Conservation (phyloP, 805 yeast genomes). For the Sugiyamaella valdiviana region DNA sequence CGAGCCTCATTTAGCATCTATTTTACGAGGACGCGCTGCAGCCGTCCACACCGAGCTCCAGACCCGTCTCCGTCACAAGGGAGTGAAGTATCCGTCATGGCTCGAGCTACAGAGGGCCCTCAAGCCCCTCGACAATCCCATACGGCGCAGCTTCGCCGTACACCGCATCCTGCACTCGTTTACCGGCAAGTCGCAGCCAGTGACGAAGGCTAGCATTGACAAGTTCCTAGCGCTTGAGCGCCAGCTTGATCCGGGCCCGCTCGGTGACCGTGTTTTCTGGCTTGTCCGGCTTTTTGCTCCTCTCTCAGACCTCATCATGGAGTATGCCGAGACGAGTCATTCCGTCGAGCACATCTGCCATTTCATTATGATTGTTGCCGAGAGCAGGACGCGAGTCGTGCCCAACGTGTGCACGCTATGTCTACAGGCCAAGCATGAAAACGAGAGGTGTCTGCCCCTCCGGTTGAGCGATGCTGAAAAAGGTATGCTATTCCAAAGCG, state of each 20-base stretch:
- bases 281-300: constrained; percentile 2
- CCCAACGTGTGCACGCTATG: no score
- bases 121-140: constrained; percentile 8
- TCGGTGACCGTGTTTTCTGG: constrained; percentile 12
- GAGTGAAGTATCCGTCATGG: constrained; percentile 9
- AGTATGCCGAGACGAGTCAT: not conserved
- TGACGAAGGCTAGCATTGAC: not conserved
- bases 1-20: constrained; percentile 7
- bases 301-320: not conserved
- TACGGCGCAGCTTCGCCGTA: constrained; percentile 2
- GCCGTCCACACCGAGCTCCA: constrained; percentile 1
- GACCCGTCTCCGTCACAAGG: not conserved
- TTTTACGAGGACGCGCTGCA: constrained; percentile 7
- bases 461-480: no score
- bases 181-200: not conserved
- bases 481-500: no score
- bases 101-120: constrained; percentile 2
- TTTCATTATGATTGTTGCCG: no score
- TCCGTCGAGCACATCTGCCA: constrained; percentile 1
- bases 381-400: no score
- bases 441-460: no score
- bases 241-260: constrained; percentile 14
- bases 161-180: constrained; percentile 2
- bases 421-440: no score
- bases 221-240: constrained; percentile 4